These are phyloP conservation scores for Teratosphaeria zuluensis DNA, from an alignment of 2,329 filamentous ascomycete genomes.

Conservation along the genomic window DNA sequence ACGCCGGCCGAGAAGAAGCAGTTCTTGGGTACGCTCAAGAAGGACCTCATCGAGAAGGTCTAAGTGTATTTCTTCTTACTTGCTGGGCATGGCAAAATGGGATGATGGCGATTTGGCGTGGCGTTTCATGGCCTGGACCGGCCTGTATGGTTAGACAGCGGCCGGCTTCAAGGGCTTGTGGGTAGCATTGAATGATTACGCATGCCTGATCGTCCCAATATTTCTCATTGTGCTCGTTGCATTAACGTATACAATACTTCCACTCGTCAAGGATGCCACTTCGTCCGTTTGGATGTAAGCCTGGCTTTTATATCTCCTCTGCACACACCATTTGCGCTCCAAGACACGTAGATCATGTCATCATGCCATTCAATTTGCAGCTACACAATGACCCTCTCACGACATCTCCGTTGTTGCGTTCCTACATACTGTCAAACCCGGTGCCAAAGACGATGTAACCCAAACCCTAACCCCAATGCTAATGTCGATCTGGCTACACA, in stretches of 20 bases:
- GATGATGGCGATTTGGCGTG: neutral
- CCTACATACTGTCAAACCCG: no score
- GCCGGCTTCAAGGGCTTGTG: neutral
- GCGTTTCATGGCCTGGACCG: neutral
- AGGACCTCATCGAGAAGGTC: slow-evolving; percentile 56
- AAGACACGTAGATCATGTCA: no score
- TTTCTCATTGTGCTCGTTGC: neutral
- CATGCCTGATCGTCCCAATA: neutral
- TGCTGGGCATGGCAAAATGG: neutral
- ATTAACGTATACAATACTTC: neutral
- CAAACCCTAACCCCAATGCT: no score
- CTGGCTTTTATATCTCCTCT: no score
- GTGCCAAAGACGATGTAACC: no score
- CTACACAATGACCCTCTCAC: no score
- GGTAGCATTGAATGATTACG: neutral
- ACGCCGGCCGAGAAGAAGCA: slow-evolving; percentile 95
- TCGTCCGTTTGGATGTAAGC: no score
- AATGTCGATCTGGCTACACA: no score
- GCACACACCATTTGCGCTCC: no score
- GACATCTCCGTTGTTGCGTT: no score
- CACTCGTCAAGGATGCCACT: no score
- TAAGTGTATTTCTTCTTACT: neutral
- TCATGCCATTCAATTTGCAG: no score
- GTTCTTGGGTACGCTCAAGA: slow-evolving; percentile 98
- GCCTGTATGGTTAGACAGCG: neutral